A percentile compares a stretch with the other conserved stretches of the same genome.
Conservation (phyloP, 371 early-diverging fungal species). For the Homolaphlyctis polyrhiza region DNA sequence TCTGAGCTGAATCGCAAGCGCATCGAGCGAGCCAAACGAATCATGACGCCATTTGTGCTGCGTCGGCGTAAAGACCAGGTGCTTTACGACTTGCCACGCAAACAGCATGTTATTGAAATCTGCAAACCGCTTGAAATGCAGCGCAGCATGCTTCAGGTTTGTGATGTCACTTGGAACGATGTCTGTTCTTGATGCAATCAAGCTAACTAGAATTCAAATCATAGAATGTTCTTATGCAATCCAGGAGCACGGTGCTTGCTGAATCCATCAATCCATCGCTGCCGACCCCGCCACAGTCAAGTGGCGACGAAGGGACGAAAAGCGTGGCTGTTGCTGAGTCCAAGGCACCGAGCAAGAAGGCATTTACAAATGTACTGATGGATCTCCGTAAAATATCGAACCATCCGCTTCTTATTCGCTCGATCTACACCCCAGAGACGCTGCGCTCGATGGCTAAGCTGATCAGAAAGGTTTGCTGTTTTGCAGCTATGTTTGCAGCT, state of each 20-base stretch:
- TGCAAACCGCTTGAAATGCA: conserved; percentile 13
- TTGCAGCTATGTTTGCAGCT: conserved; percentile 1
- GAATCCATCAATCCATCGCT: too few species aligned
- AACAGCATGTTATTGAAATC: conserved; percentile 43
- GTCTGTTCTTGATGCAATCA: neutral
- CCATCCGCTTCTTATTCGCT: conserved; percentile 77
- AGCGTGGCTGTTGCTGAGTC: conserved; percentile 18
- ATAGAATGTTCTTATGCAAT: neutral
- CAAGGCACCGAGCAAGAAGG: conserved; percentile 9
- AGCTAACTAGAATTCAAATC: neutral
- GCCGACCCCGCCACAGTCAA: too few species aligned
- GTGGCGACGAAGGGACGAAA: too few species aligned
- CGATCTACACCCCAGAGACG: conserved; percentile 50
- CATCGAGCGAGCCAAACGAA: conserved; percentile 61
- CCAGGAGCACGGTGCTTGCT: neutral
- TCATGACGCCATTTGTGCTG: conserved; percentile 79
- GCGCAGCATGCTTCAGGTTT: neutral
- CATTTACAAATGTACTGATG: conserved; percentile 59
- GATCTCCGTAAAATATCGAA: conserved; percentile 80
- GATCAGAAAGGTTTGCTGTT: conserved; percentile 42
- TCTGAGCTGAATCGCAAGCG: conserved; percentile 39
- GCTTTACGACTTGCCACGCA: conserved; percentile 62
- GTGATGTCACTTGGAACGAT: too few species aligned
- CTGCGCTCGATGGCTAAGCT: conserved; percentile 62
- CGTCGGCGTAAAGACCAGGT: conserved; percentile 67